phyloP scores from a whole-genome alignment of 768 basidiomycete genomes.

The Phaffia tasmanica region DNA sequence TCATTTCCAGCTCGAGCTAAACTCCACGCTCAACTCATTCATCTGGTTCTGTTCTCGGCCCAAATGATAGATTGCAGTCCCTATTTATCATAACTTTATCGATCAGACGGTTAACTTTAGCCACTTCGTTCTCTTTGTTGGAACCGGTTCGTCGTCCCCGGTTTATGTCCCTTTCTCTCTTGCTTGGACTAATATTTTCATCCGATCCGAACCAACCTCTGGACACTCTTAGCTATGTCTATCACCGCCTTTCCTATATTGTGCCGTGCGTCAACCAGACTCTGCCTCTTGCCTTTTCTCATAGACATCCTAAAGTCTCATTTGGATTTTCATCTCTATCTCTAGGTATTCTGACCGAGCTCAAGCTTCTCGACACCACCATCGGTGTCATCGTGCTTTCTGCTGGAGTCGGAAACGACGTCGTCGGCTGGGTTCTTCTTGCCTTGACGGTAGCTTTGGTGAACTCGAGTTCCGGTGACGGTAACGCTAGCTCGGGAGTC shows the following conservation, averaged over 20 bases:
- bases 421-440: slow-evolving; percentile 67
- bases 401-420: slow-evolving; percentile 67
- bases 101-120: slow-evolving; percentile 56
- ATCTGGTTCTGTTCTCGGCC: background rate
- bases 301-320: no score
- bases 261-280: slow-evolving; percentile 43
- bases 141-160: slow-evolving; percentile 31
- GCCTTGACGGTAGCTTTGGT: slow-evolving; percentile 74
- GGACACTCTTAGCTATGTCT: slow-evolving; percentile 45
- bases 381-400: slow-evolving; percentile 75
- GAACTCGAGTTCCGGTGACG: slow-evolving; percentile 51
- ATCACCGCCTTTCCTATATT: slow-evolving; percentile 64
- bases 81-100: slow-evolving; percentile 58
- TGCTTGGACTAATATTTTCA: no score
- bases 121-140: slow-evolving; percentile 73
- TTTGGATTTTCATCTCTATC: slow-evolving; percentile 32
- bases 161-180: no score
- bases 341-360: slow-evolving; percentile 56
- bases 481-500: slow-evolving; percentile 38
- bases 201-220: background rate
- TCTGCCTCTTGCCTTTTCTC: slow-evolving; percentile 41
- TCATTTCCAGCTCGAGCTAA: background rate
- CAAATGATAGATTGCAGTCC: slow-evolving; percentile 43
- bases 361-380: slow-evolving; percentile 66
- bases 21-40: background rate